Base-by-base conservation (phyloP, 352 stramenopile genomes). In the Stramenopiles sp. region DNA sequence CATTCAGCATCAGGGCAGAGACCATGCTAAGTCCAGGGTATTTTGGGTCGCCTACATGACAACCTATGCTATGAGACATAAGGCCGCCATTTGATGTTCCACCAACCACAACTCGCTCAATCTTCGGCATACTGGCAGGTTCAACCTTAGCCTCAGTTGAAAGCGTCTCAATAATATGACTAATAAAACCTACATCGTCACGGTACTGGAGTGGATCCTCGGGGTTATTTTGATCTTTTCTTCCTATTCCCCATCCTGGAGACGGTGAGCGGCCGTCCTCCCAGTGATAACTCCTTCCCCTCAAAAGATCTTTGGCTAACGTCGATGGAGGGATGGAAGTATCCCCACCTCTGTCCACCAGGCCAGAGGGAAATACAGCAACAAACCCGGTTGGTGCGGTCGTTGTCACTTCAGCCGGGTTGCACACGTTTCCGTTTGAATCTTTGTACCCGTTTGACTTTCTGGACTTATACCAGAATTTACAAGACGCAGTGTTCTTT, bases 401-500 rank as follows among this genome's bases (percentile, higher is more conserved):
- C 12, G 43, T 53, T 53, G 12, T 53, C 25, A 12, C 25, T 53
- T 53, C 43, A 53, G 12, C 43, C 25, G 43, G 43, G 12, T 53
- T 53, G 25, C 43, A 53, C 12, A 25, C 43, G 25, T 53, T 53
- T 12, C 43, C 43, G 25, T 53, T 12, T 25, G 25, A 12, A 53
- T 53, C 43, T 25, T 53, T 53, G 43, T 53, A 53, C 43, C 43
- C 43, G 25, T 53, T 53, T 53, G 43, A 12, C 43, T 53, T 53
- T 25, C 43, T 53, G 12, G 43, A 53, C 43, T 53, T 25, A 53
- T 18, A 53, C 43, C 43, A 53, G 25, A 53, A 53, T 25, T 53
- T 53, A 53, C 43, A 53, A 53, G 43, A 53, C 43, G 43, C 43
- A 53, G 43, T 53, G 43, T 53, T 53, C 43, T 53, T 53, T 53